Base-by-base conservation (phyloP, 441 rosid species). In the Monsonia emarginata region DNA sequence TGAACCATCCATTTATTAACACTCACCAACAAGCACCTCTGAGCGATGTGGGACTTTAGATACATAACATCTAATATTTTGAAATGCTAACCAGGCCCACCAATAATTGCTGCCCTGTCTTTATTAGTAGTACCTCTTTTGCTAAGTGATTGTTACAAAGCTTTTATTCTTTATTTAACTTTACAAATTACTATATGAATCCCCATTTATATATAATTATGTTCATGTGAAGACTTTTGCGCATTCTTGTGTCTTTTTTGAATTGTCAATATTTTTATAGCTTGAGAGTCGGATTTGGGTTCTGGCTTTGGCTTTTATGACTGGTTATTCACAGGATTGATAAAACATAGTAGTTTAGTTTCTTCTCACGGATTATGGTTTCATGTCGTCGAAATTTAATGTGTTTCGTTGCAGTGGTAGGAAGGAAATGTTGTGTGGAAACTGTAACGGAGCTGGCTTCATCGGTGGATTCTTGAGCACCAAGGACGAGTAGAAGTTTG, bases 401-500 rank as follows among this genome's bases (percentile, higher is more conserved):
- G 63, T 56, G 63, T 56, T 67, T 32, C 7, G 19, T 70, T 76
- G 81, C 88, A 85, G 98, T 67, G 98, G 96, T 21, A 90, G 86
- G 57, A 83, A 80, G 82, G 94, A 89, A 19, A 80, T 88, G 21
- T 73, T 92, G 65, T 92, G 96, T 74, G 96, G 96, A 28, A 79
- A 71, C 0, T 92, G 97, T 73, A 88, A 92, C 63, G 98, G 98
- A 79, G 97, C 98, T 44, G 98, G 97, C 65, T 92, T 90, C 74
- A 0, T 90, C 1, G 97, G 98, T 64, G 98, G 98, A 65, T 85
- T 90, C 84, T 76, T 92, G 89, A 92, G 96, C 83, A 79, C 93
- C 56, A 67, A 70, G 0, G 98, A 92, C 61, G 88, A 83, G 7
- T 86, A 74, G 65, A 52, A 62, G 42, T 32, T 40, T 36, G n/a